phyloP scores from a whole-genome alignment of 1,284 basidiomycete genomes.

The Pseudozyma hubeiensis region DNA sequence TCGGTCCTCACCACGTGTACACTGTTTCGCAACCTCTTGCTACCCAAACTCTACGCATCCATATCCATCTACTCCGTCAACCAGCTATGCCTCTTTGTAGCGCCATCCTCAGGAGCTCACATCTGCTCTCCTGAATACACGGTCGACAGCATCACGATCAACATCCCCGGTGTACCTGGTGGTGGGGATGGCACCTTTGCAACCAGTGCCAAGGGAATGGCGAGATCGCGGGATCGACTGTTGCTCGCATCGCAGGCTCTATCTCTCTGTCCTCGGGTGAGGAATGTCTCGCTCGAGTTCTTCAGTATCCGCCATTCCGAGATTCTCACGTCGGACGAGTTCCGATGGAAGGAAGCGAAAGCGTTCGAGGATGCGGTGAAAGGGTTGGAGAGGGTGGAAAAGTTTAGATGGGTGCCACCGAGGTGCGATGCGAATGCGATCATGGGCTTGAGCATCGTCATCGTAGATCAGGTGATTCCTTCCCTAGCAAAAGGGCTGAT shows the following conservation, averaged over 20 bases:
- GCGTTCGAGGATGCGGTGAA: conserved; percentile 13
- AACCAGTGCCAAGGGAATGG: not conserved
- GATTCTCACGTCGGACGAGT: conserved; percentile 22
- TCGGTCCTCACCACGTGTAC: conserved; percentile 16
- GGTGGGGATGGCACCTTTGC: conserved; percentile 16
- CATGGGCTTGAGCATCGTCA: conserved; percentile 38
- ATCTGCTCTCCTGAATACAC: conserved; percentile 15
- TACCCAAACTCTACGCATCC: conserved; percentile 35
- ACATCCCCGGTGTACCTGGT: conserved; percentile 40
- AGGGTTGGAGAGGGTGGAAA: conserved; percentile 1
- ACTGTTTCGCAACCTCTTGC: conserved; percentile 23
- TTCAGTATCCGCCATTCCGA: conserved; percentile 40
- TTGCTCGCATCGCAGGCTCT: conserved; percentile 25
- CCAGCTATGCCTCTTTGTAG: conserved; percentile 22
- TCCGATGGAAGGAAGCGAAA: conserved; percentile 10
- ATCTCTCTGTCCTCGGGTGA: conserved; percentile 5
- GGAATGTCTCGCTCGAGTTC: conserved; percentile 31
- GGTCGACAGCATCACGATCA: conserved; percentile 18
- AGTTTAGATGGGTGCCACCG: conserved; percentile 34
- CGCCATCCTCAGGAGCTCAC: conserved; percentile 8
- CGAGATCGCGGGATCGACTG: conserved; percentile 18
- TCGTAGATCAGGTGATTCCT: conserved; percentile 30
- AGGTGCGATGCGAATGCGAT: conserved; percentile 26
- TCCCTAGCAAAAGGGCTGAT: conserved; percentile 20
- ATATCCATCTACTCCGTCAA: conserved; percentile 19